A percentile compares a stretch with the other conserved stretches of the same genome.
phyloP scores from a whole-genome alignment of 1,284 basidiomycete species.

The Neonothopanus nambi region DNA sequence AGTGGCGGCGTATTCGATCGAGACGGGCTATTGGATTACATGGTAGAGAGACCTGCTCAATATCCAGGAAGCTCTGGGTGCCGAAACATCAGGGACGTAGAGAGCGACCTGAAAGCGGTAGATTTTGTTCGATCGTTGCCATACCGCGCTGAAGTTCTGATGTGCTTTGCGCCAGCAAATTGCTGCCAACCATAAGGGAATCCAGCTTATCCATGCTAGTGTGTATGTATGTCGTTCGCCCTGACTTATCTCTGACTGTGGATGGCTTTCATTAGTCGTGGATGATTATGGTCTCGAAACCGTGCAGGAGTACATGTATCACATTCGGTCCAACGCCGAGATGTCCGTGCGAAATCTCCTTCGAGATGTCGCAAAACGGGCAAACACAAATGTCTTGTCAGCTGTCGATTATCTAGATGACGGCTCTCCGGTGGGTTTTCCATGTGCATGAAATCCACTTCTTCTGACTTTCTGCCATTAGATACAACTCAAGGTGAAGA shows the following conservation, averaged over 20 bases:
- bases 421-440: constrained; percentile 68
- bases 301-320: constrained; percentile 92
- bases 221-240: constrained; percentile 23
- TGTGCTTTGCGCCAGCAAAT: constrained; percentile 68
- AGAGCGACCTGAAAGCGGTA: constrained; percentile 90
- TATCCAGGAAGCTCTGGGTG: constrained; percentile 86
- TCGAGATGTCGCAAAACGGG: constrained; percentile 70
- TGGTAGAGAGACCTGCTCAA: constrained; percentile 85
- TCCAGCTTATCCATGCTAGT: constrained; percentile 80
- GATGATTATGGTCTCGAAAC: constrained; percentile 84
- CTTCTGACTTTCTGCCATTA: constrained; percentile 27
- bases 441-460: background rate
- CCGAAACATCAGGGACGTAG: constrained; percentile 84
- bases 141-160: background rate
- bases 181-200: constrained; percentile 94
- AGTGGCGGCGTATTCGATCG: constrained; percentile 79
- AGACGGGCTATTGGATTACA: constrained; percentile 72
- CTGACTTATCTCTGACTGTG: constrained; percentile 13
- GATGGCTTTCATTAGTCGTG: constrained; percentile 54
- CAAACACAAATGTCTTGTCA: constrained; percentile 65
- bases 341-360: constrained; percentile 84
- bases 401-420: constrained; percentile 86
- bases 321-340: constrained; percentile 91
- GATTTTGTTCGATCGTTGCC: constrained; percentile 25
- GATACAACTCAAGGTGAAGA: constrained; percentile 82